Percentiles rank a stretch among this genome's conserved stretches.
Evolutionary conservation across 2,329 filamentous ascomycete genomes (phyloP).

Genomic region (Penicillium sclerotigenum): DNA sequence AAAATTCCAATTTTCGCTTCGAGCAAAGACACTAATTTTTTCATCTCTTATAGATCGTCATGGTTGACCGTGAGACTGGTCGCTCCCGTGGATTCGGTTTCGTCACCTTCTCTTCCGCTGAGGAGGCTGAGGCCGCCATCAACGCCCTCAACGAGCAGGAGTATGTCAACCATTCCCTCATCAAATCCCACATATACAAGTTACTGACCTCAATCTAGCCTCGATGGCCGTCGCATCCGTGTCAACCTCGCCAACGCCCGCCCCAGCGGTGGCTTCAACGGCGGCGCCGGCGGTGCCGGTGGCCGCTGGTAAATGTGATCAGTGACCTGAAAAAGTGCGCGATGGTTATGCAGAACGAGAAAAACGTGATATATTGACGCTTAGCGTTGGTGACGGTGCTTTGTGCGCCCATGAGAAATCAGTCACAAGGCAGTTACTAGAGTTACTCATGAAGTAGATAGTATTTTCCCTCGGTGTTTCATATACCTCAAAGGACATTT

Average conservation of each 20-base stretch:
- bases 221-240: constrained; percentile 14
- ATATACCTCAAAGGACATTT: constrained; percentile 7
- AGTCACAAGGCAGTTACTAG: neutral
- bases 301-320: constrained; percentile 6
- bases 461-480: constrained; percentile 5
- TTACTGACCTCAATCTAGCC: neutral
- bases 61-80: constrained; percentile 17
- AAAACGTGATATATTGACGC: constrained; percentile 7
- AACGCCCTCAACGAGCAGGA: constrained; percentile 14
- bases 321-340: constrained; percentile 1
- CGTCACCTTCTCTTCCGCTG: constrained; percentile 14
- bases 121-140: constrained; percentile 14
- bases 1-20: neutral
- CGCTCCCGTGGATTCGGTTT: constrained; percentile 20
- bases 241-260: constrained; percentile 16
- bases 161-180: constrained; percentile 1
- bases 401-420: neutral
- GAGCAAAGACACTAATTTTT: neutral
- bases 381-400: constrained; percentile 7
- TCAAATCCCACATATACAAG: neutral
- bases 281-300: constrained; percentile 1
- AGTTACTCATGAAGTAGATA: constrained; percentile 8
- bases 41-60: constrained; percentile 9
- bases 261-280: constrained; percentile 1
- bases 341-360: constrained; percentile 6